phyloP scores from a whole-genome alignment of 2,329 filamentous ascomycete genomes.

The Hypoxylon sp. region DNA sequence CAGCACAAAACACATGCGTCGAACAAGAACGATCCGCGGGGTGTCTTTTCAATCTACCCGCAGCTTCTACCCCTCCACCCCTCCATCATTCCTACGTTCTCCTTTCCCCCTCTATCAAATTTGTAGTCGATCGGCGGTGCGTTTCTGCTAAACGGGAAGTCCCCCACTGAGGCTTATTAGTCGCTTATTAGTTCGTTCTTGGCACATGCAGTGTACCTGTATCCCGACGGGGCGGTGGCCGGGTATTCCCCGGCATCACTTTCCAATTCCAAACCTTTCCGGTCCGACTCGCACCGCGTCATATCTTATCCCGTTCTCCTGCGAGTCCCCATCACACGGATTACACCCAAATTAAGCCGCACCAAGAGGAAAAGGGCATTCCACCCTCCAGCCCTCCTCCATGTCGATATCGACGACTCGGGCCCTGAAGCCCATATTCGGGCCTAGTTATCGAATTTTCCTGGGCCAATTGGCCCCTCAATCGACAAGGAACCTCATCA shows the following conservation, averaged over 20 bases:
- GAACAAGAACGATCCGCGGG: slow-evolving; percentile 36
- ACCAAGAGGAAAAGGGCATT: slow-evolving; percentile 26
- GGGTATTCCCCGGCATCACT: slow-evolving; percentile 39
- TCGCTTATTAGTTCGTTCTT: slow-evolving; percentile 37
- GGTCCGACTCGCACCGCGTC: slow-evolving; percentile 27
- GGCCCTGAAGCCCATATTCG: slow-evolving; percentile 48
- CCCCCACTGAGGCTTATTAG: slow-evolving; percentile 41
- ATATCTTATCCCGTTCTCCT: slow-evolving; percentile 21
- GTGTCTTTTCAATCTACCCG: slow-evolving; percentile 3
- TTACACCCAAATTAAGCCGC: slow-evolving; percentile 22
- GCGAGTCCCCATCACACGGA: slow-evolving; percentile 12
- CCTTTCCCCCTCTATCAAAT: slow-evolving; percentile 34
- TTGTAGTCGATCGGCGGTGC: slow-evolving; percentile 35
- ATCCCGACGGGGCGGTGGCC: slow-evolving; percentile 31
- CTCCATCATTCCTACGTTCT: slow-evolving; percentile 2
- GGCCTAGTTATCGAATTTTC: slow-evolving; percentile 47
- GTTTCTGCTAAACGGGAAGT: slow-evolving; percentile 38
- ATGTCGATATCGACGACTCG: slow-evolving; percentile 51
- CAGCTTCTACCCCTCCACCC: slow-evolving; percentile 3
- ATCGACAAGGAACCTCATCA: slow-evolving; percentile 46
- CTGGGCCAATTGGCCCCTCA: slow-evolving; percentile 48
- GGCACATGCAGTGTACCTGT: slow-evolving; percentile 19
- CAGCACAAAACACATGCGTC: slow-evolving; percentile 31
- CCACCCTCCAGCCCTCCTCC: slow-evolving; percentile 26
- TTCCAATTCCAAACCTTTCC: slow-evolving; percentile 11